Base-by-base conservation (phyloP, 208 protist genomes). In the Vickermania ingenoplastis region DNA sequence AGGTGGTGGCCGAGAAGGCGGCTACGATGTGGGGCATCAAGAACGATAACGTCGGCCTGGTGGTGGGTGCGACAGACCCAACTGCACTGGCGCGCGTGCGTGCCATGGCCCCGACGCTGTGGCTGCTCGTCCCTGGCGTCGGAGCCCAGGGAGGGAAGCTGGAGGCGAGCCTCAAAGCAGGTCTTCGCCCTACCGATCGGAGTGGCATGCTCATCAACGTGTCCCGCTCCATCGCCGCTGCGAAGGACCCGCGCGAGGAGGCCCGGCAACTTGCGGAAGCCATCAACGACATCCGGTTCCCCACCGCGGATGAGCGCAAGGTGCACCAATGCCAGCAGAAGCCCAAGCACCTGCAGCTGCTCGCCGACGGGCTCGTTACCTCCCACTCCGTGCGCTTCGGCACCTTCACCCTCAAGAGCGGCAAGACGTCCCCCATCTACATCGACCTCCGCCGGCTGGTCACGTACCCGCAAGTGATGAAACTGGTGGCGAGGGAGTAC, bases 401-500 rank as follows among this genome's bases (percentile, higher is more conserved):
- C 45, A 71, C 85, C 50, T 98, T 98, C 77, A 97, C 83, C 28
- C 80, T 98, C 57, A 98, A 98, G 71, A 94, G 81, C 11, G 96
- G 96, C 31, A 94, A 97, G 48, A 89, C 67, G 27, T 97, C 93
- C 30, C 95, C 95, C 24, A 96, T 98, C 57, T 98, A 98, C 75
- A 85, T 98, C 7, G 96, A 98, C 73, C 81, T 98, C 3, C 81
- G 96, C 53, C 86, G 92, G 24, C 73, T 96, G 22, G 86, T 95
- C 23, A 96, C 86, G 7, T 92, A 85, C 72, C 91, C 95, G 22
- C 55, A 25, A 17, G 84, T 95, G 48, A 74, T 96, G 74, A 74
- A 77, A 26, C 71, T 84, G 26, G 83, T 91, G 24, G 87, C 87
- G 21, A 75, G 79, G 52, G 78, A 86, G 70, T 91, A 91, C 69